phyloP scores from a whole-genome alignment of 108 stramenopile species.

The Discostella stelligeroides region DNA sequence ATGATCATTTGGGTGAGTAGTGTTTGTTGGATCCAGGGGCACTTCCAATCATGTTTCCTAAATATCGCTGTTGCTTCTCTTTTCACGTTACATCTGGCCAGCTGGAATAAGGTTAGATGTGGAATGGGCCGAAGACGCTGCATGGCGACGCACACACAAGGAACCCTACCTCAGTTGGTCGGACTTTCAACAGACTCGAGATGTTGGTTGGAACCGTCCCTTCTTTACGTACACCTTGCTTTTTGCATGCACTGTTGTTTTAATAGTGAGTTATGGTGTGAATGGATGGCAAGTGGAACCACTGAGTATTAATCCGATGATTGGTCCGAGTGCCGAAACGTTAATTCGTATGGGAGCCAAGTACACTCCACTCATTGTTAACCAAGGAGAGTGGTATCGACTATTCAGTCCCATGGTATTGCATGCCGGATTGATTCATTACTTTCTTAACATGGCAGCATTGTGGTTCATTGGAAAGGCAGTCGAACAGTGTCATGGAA shows the following conservation, averaged over 20 bases:
- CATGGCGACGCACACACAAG: slow-evolving; percentile 68
- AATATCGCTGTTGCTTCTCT: neutral
- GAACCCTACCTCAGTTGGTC: slow-evolving; percentile 78
- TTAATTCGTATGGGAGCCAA: slow-evolving; percentile 87
- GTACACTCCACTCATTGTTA: slow-evolving; percentile 79
- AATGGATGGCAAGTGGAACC: slow-evolving; percentile 87
- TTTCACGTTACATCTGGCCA: neutral
- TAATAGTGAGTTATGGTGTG: slow-evolving; percentile 65
- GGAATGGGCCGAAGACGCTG: slow-evolving; percentile 89
- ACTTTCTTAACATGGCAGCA: slow-evolving; percentile 91
- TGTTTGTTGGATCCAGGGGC: too few relatives aligned
- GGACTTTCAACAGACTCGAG: slow-evolving; percentile 70
- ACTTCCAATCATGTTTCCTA: neutral
- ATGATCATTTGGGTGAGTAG: slow-evolving; percentile 62
- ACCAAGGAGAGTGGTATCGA: slow-evolving; percentile 86
- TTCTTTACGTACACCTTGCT: slow-evolving; percentile 75
- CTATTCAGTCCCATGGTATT: slow-evolving; percentile 90
- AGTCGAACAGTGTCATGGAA: slow-evolving; percentile 90
- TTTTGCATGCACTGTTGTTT: slow-evolving; percentile 60
- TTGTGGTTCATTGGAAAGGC: slow-evolving; percentile 88
- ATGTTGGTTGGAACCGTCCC: slow-evolving; percentile 61
- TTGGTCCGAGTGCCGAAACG: slow-evolving; percentile 87
- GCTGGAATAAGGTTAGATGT: slow-evolving; percentile 75
- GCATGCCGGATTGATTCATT: slow-evolving; percentile 95
- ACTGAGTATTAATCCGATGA: slow-evolving; percentile 84